These are phyloP conservation scores for Pharus latifolius DNA, from an alignment of 176 grass and related monocot species.

Conservation along the genomic window DNA sequence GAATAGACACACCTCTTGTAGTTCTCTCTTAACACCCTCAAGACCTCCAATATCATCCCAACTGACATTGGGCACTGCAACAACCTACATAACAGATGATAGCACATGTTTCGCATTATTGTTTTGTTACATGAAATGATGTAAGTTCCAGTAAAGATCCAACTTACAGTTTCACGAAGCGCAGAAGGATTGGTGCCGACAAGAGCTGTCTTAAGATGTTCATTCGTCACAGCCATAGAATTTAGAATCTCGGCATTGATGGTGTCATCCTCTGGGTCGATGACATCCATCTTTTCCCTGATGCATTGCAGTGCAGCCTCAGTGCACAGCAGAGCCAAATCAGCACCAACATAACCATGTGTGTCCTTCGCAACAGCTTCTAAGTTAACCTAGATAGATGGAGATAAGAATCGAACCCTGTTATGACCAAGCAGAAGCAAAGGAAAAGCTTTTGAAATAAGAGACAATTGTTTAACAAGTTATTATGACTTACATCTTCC, in stretches of 20 bases:
- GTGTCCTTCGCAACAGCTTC: constrained; percentile 44
- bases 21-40: constrained; percentile 51
- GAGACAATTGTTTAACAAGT: no score
- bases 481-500: constrained; percentile 7
- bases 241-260: constrained; percentile 52
- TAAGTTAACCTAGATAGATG: constrained; percentile 33
- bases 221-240: constrained; percentile 47
- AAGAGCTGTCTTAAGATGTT: constrained; percentile 53
- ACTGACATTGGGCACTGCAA: constrained; percentile 56
- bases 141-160: no score
- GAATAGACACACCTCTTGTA: constrained; percentile 50
- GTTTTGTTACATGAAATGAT: no score
- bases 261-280: constrained; percentile 53
- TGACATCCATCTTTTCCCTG: constrained; percentile 67
- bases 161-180: constrained; percentile 43
- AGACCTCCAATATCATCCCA: constrained; percentile 60
- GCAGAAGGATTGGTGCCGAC: constrained; percentile 51
- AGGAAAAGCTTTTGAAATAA: no score
- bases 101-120: no score
- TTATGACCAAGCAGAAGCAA: no score
- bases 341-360: constrained; percentile 48
- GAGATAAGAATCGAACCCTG: background rate
- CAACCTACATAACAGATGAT: constrained; percentile 22
- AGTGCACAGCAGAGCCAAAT: constrained; percentile 47
- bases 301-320: constrained; percentile 66